Base-by-base conservation (phyloP, 1,284 basidiomycete genomes). In the Cutaneotrichosporon dermatis region DNA sequence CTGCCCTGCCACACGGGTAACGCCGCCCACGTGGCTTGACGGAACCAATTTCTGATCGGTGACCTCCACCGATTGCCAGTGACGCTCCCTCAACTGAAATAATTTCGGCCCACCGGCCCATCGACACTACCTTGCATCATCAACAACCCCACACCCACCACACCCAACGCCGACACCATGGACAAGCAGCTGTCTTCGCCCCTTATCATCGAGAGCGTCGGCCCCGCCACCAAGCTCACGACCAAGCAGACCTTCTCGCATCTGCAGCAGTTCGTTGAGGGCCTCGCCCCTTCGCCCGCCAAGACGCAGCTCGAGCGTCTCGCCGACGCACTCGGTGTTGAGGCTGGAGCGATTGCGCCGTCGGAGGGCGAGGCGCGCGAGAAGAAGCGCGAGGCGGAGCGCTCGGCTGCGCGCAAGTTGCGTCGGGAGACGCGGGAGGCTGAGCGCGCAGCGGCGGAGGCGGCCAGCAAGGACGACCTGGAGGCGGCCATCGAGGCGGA, bases 271-370 rank as follows among this genome's bases (percentile, higher is more conserved):
- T 76, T 75, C 55, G 66, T 75, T 36, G 51, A 56, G 11, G 45
- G 61, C 9, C 66, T 73, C 34, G 60, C 62, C 0, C 40, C 66
- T 10, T 68, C 68, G 8, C 67, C 74, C 5, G 60, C 67, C 11
- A 70, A 70, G 16, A 76, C 75, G 3, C 76, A 78, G 57, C 67
- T 78, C 25, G 75, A 77, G 58, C 65, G 76, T 11, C 66, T 78
- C 34, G 66, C 70, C 13, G 76, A 78, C 60, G 73, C 76, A 3
- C 63, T 78, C 12, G 76, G 76, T 10, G 76, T 78, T 0, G 72
- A 76, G 49, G 65, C 67, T 4, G 76, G 76, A 5, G 58, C 64
- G 4, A 73, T 78, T 8, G 65, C 57, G 5, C 68, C 69, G 11
- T 58, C 61, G n/a, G 74, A 76, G 56, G 68, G 64, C 6, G 69